Conservation (phyloP, 352 stramenopile species). For the Phytopythium ostracodes region DNA sequence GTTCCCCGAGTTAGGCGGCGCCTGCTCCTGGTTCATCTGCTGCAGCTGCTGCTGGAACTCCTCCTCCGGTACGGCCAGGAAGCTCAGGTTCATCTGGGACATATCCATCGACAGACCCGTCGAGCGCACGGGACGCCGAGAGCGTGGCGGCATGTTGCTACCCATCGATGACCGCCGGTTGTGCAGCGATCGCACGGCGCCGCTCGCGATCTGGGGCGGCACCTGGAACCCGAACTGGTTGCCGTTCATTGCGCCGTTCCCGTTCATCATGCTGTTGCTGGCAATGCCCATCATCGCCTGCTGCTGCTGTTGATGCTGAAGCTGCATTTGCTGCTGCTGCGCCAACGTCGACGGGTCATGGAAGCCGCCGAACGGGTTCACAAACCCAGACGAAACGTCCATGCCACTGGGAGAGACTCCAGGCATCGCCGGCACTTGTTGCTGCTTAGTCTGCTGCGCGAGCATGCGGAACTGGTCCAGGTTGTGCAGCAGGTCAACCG, state of each 20-base stretch:
- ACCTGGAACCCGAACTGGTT: conserved; percentile 48
- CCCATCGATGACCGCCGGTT: conserved; percentile 45
- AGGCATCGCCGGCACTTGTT: conserved; percentile 21
- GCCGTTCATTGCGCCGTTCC: conserved; percentile 1
- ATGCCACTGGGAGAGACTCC: conserved; percentile 4
- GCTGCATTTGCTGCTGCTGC: conserved; percentile 14
- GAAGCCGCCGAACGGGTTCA: conserved; percentile 30
- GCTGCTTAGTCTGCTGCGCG: conserved; percentile 54
- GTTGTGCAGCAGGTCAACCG: conserved; percentile 73
- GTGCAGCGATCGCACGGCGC: conserved; percentile 52
- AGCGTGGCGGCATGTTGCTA: conserved; percentile 28
- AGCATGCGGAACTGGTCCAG: conserved; percentile 68
- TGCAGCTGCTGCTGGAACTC: conserved; percentile 40
- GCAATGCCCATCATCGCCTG: conserved; percentile 5
- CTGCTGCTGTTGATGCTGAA: conserved; percentile 10
- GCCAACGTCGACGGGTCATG: conserved; percentile 25
- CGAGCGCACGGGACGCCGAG: conserved; percentile 40
- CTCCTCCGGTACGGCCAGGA: conserved; percentile 63
- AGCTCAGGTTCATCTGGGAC: conserved; percentile 74
- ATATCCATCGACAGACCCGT: conserved; percentile 82
- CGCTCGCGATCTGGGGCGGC: conserved; percentile 51
- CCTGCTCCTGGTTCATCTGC: conserved; percentile 25
- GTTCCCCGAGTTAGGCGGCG: conserved; percentile 19
- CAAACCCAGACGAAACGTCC: conserved; percentile 11
- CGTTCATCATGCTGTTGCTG: conserved; percentile 7